These are phyloP conservation scores for Polychytrium aggregatum DNA, from an alignment of 192 early-diverging fungal species.

Conservation along the genomic window DNA sequence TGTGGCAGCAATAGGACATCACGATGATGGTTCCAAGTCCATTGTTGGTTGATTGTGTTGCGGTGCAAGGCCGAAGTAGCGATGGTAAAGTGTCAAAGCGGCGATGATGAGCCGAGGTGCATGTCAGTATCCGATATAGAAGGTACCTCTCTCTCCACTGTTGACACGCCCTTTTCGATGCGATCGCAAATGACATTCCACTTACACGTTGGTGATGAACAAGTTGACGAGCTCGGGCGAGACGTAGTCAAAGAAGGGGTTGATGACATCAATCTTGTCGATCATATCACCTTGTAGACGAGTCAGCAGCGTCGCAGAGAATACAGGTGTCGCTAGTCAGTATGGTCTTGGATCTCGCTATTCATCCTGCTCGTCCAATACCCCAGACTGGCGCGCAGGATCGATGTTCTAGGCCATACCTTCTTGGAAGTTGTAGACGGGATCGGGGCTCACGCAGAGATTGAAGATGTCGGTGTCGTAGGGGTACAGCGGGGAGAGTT, in stretches of 20 bases:
- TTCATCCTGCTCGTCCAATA: not conserved
- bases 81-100: not conserved
- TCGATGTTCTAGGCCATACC: conserved; percentile 19
- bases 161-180: too few species aligned
- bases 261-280: conserved; percentile 67
- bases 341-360: not conserved
- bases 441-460: conserved; percentile 62
- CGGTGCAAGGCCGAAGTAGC: not conserved
- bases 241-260: conserved; percentile 88
- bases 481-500: conserved; percentile 76
- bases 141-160: too few species aligned
- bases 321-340: not conserved
- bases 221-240: conserved; percentile 79
- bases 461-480: conserved; percentile 82
- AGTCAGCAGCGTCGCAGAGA: not conserved
- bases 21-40: too few species aligned
- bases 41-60: conserved; percentile 11
- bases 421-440: conserved; percentile 69
- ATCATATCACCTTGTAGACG: conserved; percentile 53
- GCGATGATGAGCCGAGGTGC: too few species aligned
- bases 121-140: too few species aligned
- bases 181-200: too few species aligned
- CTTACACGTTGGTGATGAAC: conserved; percentile 81
- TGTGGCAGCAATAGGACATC: too few species aligned
- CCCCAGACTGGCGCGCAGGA: not conserved